Evolutionary conservation across 1,284 basidiomycete species (phyloP).

Genomic region (Ustilago xerochloae): DNA sequence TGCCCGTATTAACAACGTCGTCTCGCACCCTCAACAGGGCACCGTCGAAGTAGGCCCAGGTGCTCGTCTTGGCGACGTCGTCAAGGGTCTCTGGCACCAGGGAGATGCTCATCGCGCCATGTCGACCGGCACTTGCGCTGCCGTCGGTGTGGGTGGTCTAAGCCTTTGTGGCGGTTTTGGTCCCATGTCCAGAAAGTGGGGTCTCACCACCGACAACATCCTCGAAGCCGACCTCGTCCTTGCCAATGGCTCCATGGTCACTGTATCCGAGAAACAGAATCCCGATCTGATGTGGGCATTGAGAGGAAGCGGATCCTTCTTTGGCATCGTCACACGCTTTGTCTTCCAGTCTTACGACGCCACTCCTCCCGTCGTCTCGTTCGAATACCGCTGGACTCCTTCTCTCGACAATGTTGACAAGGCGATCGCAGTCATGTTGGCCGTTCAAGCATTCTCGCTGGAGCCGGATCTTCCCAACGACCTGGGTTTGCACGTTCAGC

Average conservation of each 20-base stretch:
- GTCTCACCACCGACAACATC: constrained; percentile 65
- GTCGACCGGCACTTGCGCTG: constrained; percentile 67
- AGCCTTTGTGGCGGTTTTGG: constrained; percentile 66
- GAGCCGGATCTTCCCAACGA: constrained; percentile 29
- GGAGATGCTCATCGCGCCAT: constrained; percentile 55
- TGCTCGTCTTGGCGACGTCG: constrained; percentile 67
- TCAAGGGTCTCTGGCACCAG: constrained; percentile 60
- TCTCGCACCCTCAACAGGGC: constrained; percentile 33
- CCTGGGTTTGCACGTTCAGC: constrained; percentile 58
- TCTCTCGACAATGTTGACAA: constrained; percentile 23
- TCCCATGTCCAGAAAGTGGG: constrained; percentile 64
- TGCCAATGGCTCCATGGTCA: constrained; percentile 63
- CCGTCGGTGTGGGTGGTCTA: constrained; percentile 67
- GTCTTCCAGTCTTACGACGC: constrained; percentile 60
- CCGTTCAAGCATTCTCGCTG: constrained; percentile 44
- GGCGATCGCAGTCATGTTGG: constrained; percentile 33
- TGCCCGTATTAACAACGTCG: constrained; percentile 53
- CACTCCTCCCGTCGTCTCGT: constrained; percentile 27
- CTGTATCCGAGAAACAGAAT: constrained; percentile 42
- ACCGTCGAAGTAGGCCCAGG: constrained; percentile 63
- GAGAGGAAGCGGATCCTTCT: constrained; percentile 66
- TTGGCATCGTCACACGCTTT: constrained; percentile 66
- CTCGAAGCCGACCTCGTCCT: constrained; percentile 66
- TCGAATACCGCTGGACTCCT: constrained; percentile 53
- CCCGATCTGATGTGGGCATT: constrained; percentile 62